Conservation (phyloP, 73 alveolate species). For the Paraurostyla sp. region DNA sequence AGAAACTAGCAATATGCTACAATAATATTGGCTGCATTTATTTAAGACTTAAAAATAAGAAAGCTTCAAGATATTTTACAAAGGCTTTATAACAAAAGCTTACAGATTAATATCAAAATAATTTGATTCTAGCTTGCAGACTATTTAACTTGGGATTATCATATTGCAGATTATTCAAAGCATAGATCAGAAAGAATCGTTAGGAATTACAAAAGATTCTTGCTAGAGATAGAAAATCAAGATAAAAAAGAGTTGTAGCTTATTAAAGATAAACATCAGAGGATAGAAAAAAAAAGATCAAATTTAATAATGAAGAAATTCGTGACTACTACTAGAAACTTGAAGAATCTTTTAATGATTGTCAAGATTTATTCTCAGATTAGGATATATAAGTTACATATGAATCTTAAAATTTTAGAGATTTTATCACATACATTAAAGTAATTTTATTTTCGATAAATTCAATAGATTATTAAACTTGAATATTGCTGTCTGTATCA, state of each 20-base stretch:
- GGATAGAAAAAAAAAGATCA: no score
- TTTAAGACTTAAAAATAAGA: not conserved
- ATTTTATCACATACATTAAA: not conserved
- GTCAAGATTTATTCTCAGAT: not conserved
- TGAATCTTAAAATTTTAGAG: not conserved
- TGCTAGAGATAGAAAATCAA: no score
- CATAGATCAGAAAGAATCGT: not conserved
- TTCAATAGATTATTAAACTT: not conserved
- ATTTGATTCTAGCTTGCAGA: not conserved
- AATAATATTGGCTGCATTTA: slow-evolving; percentile 26
- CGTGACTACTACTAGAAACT: not conserved
- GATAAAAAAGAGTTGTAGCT: no score
- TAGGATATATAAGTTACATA: not conserved
- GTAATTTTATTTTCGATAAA: not conserved
- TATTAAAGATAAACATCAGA: no score
- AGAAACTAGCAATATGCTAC: slow-evolving; percentile 7
- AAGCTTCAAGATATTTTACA: not conserved
- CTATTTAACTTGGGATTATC: not conserved
- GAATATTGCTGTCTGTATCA: not conserved
- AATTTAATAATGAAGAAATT: not conserved
- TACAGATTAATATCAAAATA: not conserved
- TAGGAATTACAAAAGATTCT: no score
- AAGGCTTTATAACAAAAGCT: not conserved
- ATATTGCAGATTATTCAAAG: not conserved
- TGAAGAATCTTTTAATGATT: not conserved